Percentiles rank a stretch among this genome's conserved stretches.
phyloP scores from a whole-genome alignment of 495 filamentous ascomycete genomes.

The Hyaloscypha finlandica region DNA sequence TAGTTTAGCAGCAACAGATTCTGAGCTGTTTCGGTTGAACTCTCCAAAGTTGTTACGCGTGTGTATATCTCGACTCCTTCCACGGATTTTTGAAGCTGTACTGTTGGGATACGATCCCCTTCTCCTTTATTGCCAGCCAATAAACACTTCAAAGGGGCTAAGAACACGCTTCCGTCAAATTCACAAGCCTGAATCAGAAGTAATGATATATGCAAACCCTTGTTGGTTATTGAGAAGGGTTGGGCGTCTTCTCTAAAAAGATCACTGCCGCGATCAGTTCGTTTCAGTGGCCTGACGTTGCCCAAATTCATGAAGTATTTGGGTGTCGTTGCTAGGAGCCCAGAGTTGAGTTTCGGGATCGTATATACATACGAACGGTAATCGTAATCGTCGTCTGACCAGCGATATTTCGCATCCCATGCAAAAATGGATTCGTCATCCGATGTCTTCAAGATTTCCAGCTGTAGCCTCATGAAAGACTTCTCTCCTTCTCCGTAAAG shows the following conservation, averaged over 20 bases:
- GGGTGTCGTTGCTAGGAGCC: not conserved
- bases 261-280: not conserved
- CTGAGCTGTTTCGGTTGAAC: too few species aligned
- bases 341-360: not conserved
- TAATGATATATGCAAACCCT: not conserved
- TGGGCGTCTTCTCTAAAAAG: not conserved
- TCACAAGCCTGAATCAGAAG: not conserved
- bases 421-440: slow-evolving; percentile 35
- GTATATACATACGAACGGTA: too few species aligned
- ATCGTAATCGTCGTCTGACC: not conserved
- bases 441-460: slow-evolving; percentile 34
- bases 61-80: not conserved
- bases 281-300: not conserved
- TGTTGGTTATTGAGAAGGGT: not conserved
- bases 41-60: too few species aligned
- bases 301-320: not conserved
- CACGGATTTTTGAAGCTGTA: not conserved
- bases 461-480: slow-evolving; percentile 35
- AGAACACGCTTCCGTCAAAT: not conserved
- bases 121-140: not conserved
- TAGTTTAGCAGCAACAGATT: too few species aligned
- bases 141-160: not conserved
- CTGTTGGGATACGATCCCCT: not conserved
- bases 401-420: slow-evolving; percentile 15
- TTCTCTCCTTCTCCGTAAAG: slow-evolving; percentile 37